Evolutionary conservation across 1,284 basidiomycete genomes (phyloP).

Genomic region (Schizophyllum commune): DNA sequence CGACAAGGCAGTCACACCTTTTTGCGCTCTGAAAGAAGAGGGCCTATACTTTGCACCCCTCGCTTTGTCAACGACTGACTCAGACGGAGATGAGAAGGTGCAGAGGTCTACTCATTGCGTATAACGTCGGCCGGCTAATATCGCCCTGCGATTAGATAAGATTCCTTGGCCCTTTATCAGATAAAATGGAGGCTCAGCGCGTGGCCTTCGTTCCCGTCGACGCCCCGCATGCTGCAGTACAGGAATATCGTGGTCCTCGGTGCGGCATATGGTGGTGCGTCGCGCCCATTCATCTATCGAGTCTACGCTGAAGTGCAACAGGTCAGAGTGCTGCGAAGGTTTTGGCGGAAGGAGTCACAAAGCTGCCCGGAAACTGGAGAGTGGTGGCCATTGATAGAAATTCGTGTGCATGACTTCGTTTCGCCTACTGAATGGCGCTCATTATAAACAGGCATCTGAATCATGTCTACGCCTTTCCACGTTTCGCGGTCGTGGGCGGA

Average conservation of each 20-base stretch:
- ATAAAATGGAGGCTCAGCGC: too few relatives aligned
- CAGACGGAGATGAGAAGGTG: too few relatives aligned
- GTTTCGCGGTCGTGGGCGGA: constrained; percentile 54
- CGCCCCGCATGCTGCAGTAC: background rate
- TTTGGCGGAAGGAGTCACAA: background rate
- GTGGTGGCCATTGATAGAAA: constrained; percentile 68
- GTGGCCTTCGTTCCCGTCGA: too few relatives aligned
- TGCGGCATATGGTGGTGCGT: background rate
- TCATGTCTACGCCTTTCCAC: constrained; percentile 56
- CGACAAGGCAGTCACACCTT: too few relatives aligned
- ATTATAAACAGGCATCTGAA: constrained; percentile 34
- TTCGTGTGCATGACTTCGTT: constrained; percentile 29
- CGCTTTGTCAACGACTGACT: too few relatives aligned
- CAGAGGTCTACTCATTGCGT: too few relatives aligned
- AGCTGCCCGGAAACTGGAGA: constrained; percentile 31
- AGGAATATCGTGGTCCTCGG: background rate
- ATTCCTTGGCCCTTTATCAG: too few relatives aligned
- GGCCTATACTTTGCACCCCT: too few relatives aligned
- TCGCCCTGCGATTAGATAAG: too few relatives aligned
- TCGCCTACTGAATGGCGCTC: background rate
- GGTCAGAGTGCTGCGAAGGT: background rate
- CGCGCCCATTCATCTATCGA: background rate
- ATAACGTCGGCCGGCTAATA: too few relatives aligned
- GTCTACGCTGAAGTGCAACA: background rate
- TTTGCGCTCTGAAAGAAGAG: too few relatives aligned